Evolutionary conservation across 1,284 basidiomycete species (phyloP), one percentile per base, ranked within the genome.

Genomic region (Rhizopogon parksii): DNA sequence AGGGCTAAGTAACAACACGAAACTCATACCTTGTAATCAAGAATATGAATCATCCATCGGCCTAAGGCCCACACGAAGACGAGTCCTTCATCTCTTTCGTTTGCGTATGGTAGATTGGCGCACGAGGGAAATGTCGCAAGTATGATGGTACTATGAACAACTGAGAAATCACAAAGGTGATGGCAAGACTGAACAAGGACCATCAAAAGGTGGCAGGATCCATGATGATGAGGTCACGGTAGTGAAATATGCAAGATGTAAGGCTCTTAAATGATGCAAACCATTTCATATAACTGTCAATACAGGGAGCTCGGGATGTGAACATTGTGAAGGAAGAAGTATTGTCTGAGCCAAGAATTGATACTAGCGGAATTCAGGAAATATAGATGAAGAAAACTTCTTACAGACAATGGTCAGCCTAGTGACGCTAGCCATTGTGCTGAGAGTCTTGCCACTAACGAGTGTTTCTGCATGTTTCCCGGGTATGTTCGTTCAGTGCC

Each of bases 11-110:
- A 17, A 32, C 11, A 9, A n/a, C 1, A 32, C 12, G 27, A 43
- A n/a, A 7, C 14, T 17, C 52, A 34, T 36, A 58, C 61, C 51
- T 59, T 60, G 21, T 50, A 50, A 9, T 62, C 60, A 11, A 62
- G 49, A 12, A 62, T 50, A 36, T 62, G 61, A 24, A 61, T 52
- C 54, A 61, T 61, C 61, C 61, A 62, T 47, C 55, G 54, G 6
- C 61, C 61, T 4, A 61, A 47, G 34, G 55, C 56, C 52, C 52
- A 62, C 1, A 61, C 59, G 11, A 62, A 46, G 14, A 62, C 60
- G 34, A 60, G 49, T 38, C 56, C 48, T 46, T 55, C 55, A 27
- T 43, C 45, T 19, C n/a, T 45, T 30, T 57, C 52, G 17, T 58
- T 54, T 17, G 57, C 61, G 39, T 58, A 61, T 12, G 61, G 61